A percentile compares a stretch with the other conserved stretches of the same genome.
These are phyloP conservation scores for Talaromyces sp. DNA, from an alignment of 2,329 filamentous ascomycete genomes.

Conservation along the genomic window DNA sequence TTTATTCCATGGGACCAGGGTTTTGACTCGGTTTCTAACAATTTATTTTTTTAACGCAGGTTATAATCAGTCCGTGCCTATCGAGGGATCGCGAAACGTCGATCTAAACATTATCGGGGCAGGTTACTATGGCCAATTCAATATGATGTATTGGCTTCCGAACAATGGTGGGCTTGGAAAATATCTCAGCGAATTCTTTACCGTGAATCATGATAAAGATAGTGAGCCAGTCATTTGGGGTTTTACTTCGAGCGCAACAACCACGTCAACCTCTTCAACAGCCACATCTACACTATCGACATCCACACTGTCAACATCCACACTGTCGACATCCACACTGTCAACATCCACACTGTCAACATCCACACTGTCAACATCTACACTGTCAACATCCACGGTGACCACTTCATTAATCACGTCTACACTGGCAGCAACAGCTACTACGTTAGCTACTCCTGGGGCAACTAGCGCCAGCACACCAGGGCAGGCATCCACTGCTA, in stretches of 20 bases:
- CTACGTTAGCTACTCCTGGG: background rate
- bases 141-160: background rate
- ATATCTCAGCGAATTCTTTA: slow-evolving; percentile 9
- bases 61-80: slow-evolving; percentile 9
- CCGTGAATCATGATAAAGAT: background rate
- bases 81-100: slow-evolving; percentile 5
- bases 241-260: background rate
- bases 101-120: slow-evolving; percentile 2
- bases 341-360: background rate
- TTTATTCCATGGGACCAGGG: background rate
- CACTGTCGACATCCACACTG: background rate
- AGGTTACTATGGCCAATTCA: slow-evolving; percentile 11
- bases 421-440: background rate
- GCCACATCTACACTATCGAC: background rate
- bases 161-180: background rate
- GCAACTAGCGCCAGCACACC: background rate
- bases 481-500: background rate
- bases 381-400: background rate
- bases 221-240: slow-evolving; percentile 1
- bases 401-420: background rate
- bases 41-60: background rate
- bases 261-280: background rate
- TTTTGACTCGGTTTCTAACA: background rate
- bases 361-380: background rate
- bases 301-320: background rate